Evolutionary conservation across 2,329 filamentous ascomycete genomes (phyloP), one percentile per base, ranked within the genome.

Genomic region (Ophiostoma angusticollis): DNA sequence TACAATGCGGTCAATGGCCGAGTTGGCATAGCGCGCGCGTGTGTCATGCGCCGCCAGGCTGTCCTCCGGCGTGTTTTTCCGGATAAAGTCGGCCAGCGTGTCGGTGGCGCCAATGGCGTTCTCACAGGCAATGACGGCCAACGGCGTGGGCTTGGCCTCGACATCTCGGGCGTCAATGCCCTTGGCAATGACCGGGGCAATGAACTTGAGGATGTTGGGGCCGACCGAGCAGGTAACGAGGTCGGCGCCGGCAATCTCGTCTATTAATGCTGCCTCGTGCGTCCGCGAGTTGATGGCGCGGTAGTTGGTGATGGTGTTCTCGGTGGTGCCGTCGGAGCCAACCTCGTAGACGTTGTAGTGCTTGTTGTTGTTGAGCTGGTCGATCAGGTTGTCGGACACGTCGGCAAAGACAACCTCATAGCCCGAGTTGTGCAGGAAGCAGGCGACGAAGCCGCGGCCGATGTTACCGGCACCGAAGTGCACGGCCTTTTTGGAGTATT

Each of bases 361-460:
- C 40, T 77, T 69, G 35, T 74, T 72, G 16, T 69, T 63, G 58
- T 96, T 85, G 50, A 98, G 74, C 38, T 72, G 63, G 52, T 89
- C 69, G 58, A 96, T 91, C 46, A 95, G 68, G 45, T 64, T 64
- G 58, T 89, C 85, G 64, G 86, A 79, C 49, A 98, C 87, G 68
- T 98, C 91, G 52, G 93, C 80, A 56, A 98, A 96, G 65, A 96
- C 71, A 54, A 98, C 89, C 57, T 95, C 84, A 59, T 87, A 98
- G 57, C 84, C 87, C 11, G 87, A 91, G 61, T 93, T 81, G 69
- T 94, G 84, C 29, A 96, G 75, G 65, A 95, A 91, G 63, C 85
- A 85, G 53, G 81, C 84, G 40, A 91, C 84, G 51, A 91, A 91
- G 60, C 84, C 82, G 59, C 81, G 80, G 60, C 72, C 84, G 56